Evolutionary conservation across 2,329 filamentous ascomycete species (phyloP).

Genomic region (Tolypocladium inflatum): DNA sequence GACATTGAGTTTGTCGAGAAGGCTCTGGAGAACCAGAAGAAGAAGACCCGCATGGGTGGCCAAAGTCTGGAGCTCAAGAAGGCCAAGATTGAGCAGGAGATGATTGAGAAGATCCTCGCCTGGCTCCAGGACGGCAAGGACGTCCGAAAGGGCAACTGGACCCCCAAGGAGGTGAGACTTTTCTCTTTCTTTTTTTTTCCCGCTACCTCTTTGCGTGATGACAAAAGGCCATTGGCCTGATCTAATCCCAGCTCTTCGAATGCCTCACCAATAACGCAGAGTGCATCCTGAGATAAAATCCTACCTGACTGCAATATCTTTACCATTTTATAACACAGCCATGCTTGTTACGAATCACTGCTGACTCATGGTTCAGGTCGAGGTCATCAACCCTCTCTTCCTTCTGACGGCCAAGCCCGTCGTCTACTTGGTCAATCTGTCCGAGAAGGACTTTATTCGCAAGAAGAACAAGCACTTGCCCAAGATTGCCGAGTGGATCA

Average conservation of each 20-base stretch:
- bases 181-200: constrained; percentile 7
- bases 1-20: constrained; percentile 99
- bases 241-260: constrained; percentile 99
- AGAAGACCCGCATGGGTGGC: constrained; percentile 89
- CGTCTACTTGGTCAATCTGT: constrained; percentile 93
- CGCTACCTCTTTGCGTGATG: constrained; percentile 60
- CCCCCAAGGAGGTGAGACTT: constrained; percentile 81
- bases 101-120: constrained; percentile 79
- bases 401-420: constrained; percentile 94
- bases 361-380: constrained; percentile 53
- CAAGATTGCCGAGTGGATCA: constrained; percentile 92
- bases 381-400: constrained; percentile 94
- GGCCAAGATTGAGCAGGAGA: constrained; percentile 86
- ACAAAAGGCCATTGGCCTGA: constrained; percentile 93
- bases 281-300: constrained; percentile 80
- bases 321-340: neutral
- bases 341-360: constrained; percentile 1
- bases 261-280: constrained; percentile 69
- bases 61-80: constrained; percentile 98
- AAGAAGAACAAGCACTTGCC: constrained; percentile 99
- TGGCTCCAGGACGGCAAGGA: constrained; percentile 85
- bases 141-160: constrained; percentile 83
- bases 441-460: constrained; percentile 91
- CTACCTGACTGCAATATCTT: constrained; percentile 48
- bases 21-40: constrained; percentile 80